A percentile compares a stretch with the other conserved stretches of the same genome.
phyloP scores from a whole-genome alignment of 495 filamentous ascomycete genomes.

The Talaromyces thailandensis region DNA sequence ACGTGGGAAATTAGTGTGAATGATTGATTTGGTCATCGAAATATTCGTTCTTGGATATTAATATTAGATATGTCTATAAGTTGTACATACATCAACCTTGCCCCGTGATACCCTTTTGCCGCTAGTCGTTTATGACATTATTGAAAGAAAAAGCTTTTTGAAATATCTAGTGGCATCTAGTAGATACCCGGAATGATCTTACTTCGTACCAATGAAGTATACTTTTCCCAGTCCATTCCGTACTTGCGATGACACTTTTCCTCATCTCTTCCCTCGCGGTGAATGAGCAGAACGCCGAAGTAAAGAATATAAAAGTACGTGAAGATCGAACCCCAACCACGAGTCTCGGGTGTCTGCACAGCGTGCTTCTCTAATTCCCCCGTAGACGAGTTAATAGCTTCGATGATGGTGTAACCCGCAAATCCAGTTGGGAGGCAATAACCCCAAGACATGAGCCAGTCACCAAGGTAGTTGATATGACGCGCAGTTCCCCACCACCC shows the following conservation, averaged over 20 bases:
- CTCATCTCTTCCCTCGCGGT: constrained; percentile 87
- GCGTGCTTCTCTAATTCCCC: constrained; percentile 49
- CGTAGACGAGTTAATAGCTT: constrained; percentile 35
- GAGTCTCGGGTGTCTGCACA: constrained; percentile 56
- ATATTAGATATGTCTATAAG: neutral
- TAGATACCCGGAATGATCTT: constrained; percentile 91
- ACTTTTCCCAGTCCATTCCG: constrained; percentile 86
- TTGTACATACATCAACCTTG: neutral
- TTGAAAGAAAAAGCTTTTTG: neutral
- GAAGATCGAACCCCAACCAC: constrained; percentile 74
- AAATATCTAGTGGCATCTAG: constrained; percentile 24
- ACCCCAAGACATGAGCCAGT: constrained; percentile 91
- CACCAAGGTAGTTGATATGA: constrained; percentile 97
- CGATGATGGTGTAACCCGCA: constrained; percentile 60
- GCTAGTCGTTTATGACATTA: neutral
- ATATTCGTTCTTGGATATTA: neutral
- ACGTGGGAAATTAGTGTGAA: constrained; percentile 54
- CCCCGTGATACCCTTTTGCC: neutral
- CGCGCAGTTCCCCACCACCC: constrained; percentile 94
- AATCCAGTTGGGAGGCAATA: constrained; percentile 86
- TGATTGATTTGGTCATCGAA: constrained; percentile 9
- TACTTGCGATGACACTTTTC: constrained; percentile 90
- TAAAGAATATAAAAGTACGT: constrained; percentile 96
- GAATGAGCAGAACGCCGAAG: constrained; percentile 81
- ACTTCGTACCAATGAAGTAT: constrained; percentile 72